phyloP scores from a whole-genome alignment of 306 rosid genomes.

The Carpinus viminea region DNA sequence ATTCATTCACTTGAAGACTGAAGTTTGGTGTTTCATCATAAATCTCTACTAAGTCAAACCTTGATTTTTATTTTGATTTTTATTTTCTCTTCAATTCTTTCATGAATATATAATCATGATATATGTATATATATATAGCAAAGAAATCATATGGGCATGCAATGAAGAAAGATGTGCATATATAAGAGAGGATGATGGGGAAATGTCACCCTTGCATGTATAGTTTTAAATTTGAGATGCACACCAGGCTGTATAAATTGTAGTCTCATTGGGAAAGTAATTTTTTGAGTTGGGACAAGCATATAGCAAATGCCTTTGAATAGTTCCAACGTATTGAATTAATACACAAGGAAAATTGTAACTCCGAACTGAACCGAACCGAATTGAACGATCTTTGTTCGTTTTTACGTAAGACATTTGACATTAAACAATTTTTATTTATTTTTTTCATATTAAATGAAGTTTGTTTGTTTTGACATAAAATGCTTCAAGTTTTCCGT shows the following conservation, averaged over 20 bases:
- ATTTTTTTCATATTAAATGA: too few species aligned
- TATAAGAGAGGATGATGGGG: not conserved
- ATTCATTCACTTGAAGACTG: not conserved
- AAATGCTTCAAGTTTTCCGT: too few species aligned
- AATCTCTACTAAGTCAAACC: slow-evolving; percentile 25
- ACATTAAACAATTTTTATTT: too few species aligned
- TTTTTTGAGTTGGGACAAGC: not conserved
- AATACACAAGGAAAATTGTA: not conserved
- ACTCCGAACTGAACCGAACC: too few species aligned
- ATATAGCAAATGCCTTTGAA: not conserved
- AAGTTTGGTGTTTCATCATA: slow-evolving; percentile 2
- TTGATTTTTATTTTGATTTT: not conserved
- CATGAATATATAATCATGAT: not conserved
- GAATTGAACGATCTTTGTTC: too few species aligned
- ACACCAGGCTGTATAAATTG: not conserved
- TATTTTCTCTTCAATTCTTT: not conserved
- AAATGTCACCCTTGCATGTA: not conserved
- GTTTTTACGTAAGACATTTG: too few species aligned
- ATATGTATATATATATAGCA: too few species aligned
- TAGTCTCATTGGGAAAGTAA: not conserved
- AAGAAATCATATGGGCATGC: too few species aligned
- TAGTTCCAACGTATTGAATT: not conserved
- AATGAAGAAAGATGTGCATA: not conserved
- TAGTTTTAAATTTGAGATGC: not conserved
- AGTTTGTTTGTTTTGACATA: too few species aligned